Evolutionary conservation across 192 early-diverging fungal species (phyloP), one percentile per base, ranked within the genome.

Genomic region (Rhizophagus prolifer): DNA sequence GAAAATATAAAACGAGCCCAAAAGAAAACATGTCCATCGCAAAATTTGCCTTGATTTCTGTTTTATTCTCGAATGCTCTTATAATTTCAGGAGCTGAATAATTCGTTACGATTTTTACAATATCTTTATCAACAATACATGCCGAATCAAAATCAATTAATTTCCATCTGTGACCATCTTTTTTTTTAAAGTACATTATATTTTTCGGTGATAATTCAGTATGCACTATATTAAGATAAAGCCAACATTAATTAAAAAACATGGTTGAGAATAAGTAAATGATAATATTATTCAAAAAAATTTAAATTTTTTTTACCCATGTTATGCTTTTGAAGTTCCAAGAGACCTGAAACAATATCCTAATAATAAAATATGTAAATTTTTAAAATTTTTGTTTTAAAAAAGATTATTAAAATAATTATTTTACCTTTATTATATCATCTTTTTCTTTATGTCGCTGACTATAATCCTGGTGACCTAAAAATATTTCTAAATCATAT

Each of bases 11-110:
- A 36, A 69, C 28, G 9, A 69, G 34, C 7, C 67, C 67, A 69
- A 69, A 69, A 21, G 67, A 69, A 9, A 69, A 69, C 67, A 69
- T 69, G 4, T 69, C 67, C 31, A 69, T 36, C 4, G 67, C 25
- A 46, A 46, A 46, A 21, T 25, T 30, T 2, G 67, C 67, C 25
- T 9, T 10, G 1, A 69, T 23, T 6, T 23, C 1, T 10, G 14
- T 21, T 69, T 6, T 21, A 21, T 36, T 38, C 7, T 36, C 19
- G 7, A 44, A 0, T 19, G 67, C 67, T 69, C 16, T 30, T 21
- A 69, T 46, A 34, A 69, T 12, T 46, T 69, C 36, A 69, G 67
- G 38, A n/a, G 28, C 34, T 7, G n/a, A 69, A 69, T 69, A 69
- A 19, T 69, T 69, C 14, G 13, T 69, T 36, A 38, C 2, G 1